A percentile compares a stretch with the other conserved stretches of the same genome.
Conservation (phyloP, 257 asterid species). For the Thymus quinquecostatus region DNA sequence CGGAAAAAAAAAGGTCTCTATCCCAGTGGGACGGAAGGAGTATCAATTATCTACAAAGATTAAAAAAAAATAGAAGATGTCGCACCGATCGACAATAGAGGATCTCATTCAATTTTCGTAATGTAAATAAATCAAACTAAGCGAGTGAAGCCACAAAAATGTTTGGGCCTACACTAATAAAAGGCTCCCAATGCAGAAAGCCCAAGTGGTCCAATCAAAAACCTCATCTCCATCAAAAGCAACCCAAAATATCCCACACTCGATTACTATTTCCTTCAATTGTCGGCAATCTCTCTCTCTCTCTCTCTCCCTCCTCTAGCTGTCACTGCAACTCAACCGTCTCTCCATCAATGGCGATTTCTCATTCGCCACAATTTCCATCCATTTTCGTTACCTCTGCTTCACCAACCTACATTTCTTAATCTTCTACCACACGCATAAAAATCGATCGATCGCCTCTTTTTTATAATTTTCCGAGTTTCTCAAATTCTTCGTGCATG, state of each 20-base stretch:
- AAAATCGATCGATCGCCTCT: background rate
- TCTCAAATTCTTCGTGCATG: background rate
- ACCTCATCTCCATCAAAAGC: constrained; percentile 32
- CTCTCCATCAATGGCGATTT: constrained; percentile 17
- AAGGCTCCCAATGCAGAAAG: background rate
- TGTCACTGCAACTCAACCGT: constrained; percentile 43
- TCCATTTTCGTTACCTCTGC: constrained; percentile 30
- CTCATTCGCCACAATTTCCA: constrained; percentile 31
- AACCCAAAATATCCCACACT: constrained; percentile 1
- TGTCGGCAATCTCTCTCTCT: constrained; percentile 51
- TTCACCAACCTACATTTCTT: constrained; percentile 30
- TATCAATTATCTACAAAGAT: too few relatives aligned
- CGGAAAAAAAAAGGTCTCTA: too few relatives aligned
- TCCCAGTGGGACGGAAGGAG: too few relatives aligned
- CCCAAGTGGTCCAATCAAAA: constrained; percentile 47
- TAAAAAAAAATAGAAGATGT: too few relatives aligned
- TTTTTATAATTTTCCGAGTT: background rate
- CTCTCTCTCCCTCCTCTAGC: constrained; percentile 33
- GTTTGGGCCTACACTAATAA: background rate
- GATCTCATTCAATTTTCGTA: too few relatives aligned
- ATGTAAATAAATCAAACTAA: too few relatives aligned
- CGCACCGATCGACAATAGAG: too few relatives aligned
- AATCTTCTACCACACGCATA: background rate
- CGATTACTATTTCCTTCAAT: constrained; percentile 34
- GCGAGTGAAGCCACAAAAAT: background rate